phyloP scores from a whole-genome alignment of 192 early-diverging fungal genomes.

The Coemansia sp. region DNA sequence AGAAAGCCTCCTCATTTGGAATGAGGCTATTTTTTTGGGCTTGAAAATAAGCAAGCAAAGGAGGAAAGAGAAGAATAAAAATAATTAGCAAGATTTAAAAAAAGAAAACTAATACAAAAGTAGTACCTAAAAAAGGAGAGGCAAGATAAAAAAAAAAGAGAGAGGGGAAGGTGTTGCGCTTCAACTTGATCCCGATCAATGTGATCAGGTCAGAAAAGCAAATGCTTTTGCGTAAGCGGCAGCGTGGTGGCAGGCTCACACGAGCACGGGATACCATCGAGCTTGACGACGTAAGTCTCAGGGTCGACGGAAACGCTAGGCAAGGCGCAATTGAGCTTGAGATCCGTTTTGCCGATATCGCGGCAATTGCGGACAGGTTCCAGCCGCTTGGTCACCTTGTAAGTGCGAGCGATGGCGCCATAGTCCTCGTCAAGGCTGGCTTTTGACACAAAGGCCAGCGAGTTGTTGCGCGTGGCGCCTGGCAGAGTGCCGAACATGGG shows the following conservation, averaged over 20 bases:
- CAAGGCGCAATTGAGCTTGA: constrained; percentile 79
- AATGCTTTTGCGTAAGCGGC: constrained; percentile 66
- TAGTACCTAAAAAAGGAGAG: not conserved
- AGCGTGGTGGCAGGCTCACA: constrained; percentile 71
- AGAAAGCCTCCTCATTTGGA: constrained; percentile 4
- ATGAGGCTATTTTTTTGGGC: not conserved
- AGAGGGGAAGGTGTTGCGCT: too few relatives aligned
- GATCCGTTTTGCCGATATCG: constrained; percentile 74
- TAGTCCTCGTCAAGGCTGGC: constrained; percentile 60
- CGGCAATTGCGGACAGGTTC: constrained; percentile 76
- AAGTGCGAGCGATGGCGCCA: constrained; percentile 55
- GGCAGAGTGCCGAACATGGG: constrained; percentile 83
- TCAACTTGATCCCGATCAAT: too few relatives aligned
- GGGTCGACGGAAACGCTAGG: constrained; percentile 86
- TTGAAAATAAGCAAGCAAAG: not conserved
- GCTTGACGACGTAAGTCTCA: constrained; percentile 84
- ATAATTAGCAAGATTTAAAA: not conserved
- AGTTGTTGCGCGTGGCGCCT: constrained; percentile 59
- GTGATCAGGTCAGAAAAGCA: constrained; percentile 23
- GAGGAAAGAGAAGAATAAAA: not conserved
- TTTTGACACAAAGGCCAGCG: constrained; percentile 80
- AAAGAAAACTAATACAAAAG: not conserved
- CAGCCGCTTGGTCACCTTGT: constrained; percentile 66
- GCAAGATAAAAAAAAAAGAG: not conserved
- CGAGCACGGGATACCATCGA: constrained; percentile 68